Conservation (phyloP, 106 monocot genomes). For the Acorus calamus region DNA sequence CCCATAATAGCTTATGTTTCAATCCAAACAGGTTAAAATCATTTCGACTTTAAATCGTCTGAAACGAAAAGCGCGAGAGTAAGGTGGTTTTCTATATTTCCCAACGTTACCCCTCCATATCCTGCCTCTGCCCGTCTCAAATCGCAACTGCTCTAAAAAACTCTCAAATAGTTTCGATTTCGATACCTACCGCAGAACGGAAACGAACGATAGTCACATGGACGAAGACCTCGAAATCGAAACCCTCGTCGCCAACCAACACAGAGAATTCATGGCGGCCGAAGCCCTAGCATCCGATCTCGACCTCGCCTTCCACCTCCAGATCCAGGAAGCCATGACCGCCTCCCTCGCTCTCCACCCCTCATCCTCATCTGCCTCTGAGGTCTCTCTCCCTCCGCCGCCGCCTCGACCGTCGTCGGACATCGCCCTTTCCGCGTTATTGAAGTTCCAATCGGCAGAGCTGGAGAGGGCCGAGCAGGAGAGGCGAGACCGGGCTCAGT, state of each 20-base stretch:
- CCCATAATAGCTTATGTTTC: too few species aligned
- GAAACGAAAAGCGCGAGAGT: too few species aligned
- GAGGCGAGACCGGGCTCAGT: constrained; percentile 20
- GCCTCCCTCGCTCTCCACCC: constrained; percentile 27
- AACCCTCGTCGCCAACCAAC: constrained; percentile 24
- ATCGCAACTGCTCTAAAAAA: too few species aligned
- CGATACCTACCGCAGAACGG: too few species aligned
- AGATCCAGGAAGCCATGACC: constrained; percentile 65
- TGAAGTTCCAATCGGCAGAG: constrained; percentile 41
- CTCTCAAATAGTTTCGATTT: too few species aligned
- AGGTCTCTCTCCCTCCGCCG: neutral
- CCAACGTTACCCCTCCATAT: too few species aligned
- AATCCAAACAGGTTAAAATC: too few species aligned
- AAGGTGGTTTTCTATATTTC: too few species aligned
- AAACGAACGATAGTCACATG: neutral
- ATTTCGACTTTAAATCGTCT: too few species aligned
- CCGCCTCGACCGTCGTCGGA: constrained; percentile 1
- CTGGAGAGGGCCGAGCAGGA: constrained; percentile 40
- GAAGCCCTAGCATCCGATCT: constrained; percentile 26
- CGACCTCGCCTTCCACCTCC: constrained; percentile 51
- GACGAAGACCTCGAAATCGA: constrained; percentile 21
- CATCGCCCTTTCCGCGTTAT: neutral
- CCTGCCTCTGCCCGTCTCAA: too few species aligned
- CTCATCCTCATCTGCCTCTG: constrained; percentile 10
- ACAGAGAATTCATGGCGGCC: constrained; percentile 25